These are phyloP conservation scores for Verticillium nonalfalfae DNA, from an alignment of 2,329 filamentous ascomycete genomes.

Conservation along the genomic window DNA sequence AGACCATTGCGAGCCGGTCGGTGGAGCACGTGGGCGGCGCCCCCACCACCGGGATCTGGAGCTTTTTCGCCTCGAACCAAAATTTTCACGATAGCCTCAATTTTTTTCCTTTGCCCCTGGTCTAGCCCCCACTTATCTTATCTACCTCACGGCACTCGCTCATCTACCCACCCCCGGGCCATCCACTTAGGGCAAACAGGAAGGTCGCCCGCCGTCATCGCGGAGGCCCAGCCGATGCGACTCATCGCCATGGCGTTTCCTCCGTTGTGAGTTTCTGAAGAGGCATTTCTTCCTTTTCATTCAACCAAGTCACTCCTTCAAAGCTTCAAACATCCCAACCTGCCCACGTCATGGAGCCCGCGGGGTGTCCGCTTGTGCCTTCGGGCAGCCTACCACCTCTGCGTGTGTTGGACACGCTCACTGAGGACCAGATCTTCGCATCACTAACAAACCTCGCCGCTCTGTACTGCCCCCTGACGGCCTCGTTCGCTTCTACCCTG, in stretches of 20 bases:
- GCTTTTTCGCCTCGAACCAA: not conserved
- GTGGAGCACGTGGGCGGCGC: not conserved
- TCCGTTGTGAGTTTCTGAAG: not conserved
- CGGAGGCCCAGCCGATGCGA: not conserved
- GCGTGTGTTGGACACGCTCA: conserved; percentile 20
- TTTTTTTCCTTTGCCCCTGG: not conserved
- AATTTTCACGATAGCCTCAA: not conserved
- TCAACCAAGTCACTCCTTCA: not conserved
- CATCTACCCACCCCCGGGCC: not conserved
- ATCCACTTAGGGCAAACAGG: not conserved
- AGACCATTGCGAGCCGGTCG: not conserved
- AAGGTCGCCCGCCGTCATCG: not conserved
- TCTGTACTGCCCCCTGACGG: conserved; percentile 30
- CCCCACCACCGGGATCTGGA: not conserved
- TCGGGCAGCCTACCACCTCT: conserved; percentile 34
- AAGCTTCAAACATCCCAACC: not conserved
- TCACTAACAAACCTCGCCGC: conserved; percentile 25
- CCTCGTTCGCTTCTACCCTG: conserved; percentile 9
- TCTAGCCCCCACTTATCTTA: not conserved
- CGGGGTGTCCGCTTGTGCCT: conserved; percentile 24
- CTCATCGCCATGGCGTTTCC: not conserved
- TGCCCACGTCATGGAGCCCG: conserved; percentile 3
- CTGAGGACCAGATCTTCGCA: conserved; percentile 20
- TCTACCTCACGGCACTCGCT: not conserved
- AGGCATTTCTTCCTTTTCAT: not conserved